Conservation (phyloP, 257 asterid genomes). For the Parsonsia alboflavescens region DNA sequence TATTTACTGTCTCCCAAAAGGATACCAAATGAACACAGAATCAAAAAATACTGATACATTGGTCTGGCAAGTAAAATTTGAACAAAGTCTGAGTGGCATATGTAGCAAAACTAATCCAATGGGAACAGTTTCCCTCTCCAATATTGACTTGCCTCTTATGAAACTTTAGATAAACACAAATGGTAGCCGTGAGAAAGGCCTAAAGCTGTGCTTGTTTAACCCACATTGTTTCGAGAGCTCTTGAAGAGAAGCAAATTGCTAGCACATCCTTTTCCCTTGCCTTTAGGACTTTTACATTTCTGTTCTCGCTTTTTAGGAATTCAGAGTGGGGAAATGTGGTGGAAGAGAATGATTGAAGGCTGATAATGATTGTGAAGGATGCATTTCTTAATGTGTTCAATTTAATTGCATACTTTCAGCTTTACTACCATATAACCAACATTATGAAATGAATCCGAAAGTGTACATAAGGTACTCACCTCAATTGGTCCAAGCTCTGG, state of each 20-base stretch:
- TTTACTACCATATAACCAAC: not conserved
- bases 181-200: not conserved
- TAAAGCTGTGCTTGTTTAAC: not conserved
- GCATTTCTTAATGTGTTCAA: not conserved
- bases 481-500: constrained; percentile 96
- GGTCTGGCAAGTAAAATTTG: not conserved
- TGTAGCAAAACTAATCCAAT: not conserved
- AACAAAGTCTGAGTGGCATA: not conserved
- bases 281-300: not conserved
- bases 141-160: not conserved
- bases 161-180: not conserved
- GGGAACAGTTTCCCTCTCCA: not conserved
- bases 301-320: not conserved
- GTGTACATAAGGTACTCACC: constrained; percentile 36
- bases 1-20: too few relatives aligned
- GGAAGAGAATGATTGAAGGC: not conserved
- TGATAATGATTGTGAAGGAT: not conserved
- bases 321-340: not conserved
- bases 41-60: not conserved
- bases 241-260: not conserved
- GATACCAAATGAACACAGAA: not conserved
- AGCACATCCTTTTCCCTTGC: not conserved
- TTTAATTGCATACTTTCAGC: not conserved
- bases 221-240: not conserved
- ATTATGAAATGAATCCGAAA: not conserved